phyloP scores from a whole-genome alignment of 2,329 filamentous ascomycete species.

The Truncatella angustata region DNA sequence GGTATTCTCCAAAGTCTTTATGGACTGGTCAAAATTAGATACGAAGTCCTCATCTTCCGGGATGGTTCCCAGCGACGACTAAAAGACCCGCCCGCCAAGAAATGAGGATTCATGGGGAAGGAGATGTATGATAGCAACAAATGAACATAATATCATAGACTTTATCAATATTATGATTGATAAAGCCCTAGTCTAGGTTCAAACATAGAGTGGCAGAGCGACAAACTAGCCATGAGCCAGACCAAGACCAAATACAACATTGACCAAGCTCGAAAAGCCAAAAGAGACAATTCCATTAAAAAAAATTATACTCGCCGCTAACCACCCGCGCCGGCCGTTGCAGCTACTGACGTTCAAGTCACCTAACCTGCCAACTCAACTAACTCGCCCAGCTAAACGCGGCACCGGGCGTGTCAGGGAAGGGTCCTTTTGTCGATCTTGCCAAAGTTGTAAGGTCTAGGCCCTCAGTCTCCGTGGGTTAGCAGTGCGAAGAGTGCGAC shows the following conservation, averaged over 20 bases:
- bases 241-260: background rate
- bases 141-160: no score
- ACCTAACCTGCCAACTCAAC: background rate
- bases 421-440: slow-evolving; percentile 4
- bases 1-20: no score
- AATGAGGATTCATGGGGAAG: no score
- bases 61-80: no score
- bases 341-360: background rate
- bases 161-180: no score
- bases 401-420: slow-evolving; percentile 11
- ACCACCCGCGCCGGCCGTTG: slow-evolving; percentile 4
- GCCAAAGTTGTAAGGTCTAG: background rate
- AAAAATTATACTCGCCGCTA: slow-evolving; percentile 5
- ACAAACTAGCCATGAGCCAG: background rate
- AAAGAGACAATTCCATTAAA: background rate
- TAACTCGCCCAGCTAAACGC: slow-evolving; percentile 7
- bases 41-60: no score
- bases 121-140: no score
- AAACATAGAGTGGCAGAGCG: no score
- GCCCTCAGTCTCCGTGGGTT: background rate
- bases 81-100: no score
- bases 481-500: slow-evolving; percentile 4
- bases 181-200: no score
- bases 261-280: background rate
- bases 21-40: no score